Percentiles rank a stretch among this genome's conserved stretches.
Evolutionary conservation across 192 early-diverging fungal species (phyloP).

Genomic region (Entomortierella parvispora): DNA sequence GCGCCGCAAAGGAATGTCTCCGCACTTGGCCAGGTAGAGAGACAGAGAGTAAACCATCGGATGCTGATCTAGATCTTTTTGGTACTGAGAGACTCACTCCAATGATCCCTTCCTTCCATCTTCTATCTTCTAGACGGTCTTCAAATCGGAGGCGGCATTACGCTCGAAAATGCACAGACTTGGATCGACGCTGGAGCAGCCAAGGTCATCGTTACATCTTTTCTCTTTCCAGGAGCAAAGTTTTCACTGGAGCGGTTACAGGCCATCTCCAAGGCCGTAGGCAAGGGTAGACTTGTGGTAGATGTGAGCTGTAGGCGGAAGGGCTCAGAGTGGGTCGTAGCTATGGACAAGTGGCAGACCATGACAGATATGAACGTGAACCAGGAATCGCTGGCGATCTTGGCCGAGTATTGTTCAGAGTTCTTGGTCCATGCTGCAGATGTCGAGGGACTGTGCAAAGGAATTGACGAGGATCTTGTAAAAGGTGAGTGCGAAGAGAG

Average conservation of each 20-base stretch:
- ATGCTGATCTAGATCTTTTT: not conserved
- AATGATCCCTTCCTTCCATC: not conserved
- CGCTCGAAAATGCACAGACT: constrained; percentile 80
- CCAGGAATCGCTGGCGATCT: constrained; percentile 59
- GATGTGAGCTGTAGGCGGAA: constrained; percentile 85
- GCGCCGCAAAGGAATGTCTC: constrained; percentile 86
- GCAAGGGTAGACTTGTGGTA: constrained; percentile 79
- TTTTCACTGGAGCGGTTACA: constrained; percentile 77
- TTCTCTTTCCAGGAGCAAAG: constrained; percentile 85
- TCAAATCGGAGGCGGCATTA: constrained; percentile 97
- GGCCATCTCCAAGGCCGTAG: constrained; percentile 61
- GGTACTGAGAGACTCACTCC: not conserved
- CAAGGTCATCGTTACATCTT: constrained; percentile 98
- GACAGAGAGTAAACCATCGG: not conserved
- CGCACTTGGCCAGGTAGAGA: constrained; percentile 78
- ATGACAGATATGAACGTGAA: constrained; percentile 89
- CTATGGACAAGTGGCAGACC: constrained; percentile 99
- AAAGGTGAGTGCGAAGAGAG: constrained; percentile 51
- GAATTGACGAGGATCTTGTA: constrained; percentile 92
- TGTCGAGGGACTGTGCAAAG: constrained; percentile 95
- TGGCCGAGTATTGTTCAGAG: constrained; percentile 63
- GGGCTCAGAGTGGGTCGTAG: constrained; percentile 87
- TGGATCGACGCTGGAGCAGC: constrained; percentile 90
- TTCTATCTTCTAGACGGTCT: constrained; percentile 59
- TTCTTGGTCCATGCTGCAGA: constrained; percentile 98